Evolutionary conservation across 148 eudicot genomes (phyloP).

Genomic region (Rhododendron simsii): DNA sequence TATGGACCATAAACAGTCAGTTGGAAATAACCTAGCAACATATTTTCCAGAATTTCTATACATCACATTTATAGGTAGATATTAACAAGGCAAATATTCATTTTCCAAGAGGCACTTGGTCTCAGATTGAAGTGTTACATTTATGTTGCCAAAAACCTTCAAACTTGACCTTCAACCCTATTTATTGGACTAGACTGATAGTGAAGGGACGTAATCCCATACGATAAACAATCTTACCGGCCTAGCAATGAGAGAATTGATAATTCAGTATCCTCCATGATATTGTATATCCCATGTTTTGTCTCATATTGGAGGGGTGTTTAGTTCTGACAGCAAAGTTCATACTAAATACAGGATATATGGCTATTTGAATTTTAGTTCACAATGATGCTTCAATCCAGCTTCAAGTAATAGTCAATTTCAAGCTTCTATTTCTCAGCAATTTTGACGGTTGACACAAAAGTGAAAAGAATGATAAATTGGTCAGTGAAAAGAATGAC

Average conservation of each 20-base stretch:
- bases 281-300: neutral
- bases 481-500: neutral
- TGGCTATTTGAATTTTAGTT: neutral
- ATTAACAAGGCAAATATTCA: neutral
- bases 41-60: neutral
- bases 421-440: neutral
- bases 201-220: neutral
- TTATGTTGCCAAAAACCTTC: neutral
- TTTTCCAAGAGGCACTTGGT: neutral
- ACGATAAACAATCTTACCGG: neutral
- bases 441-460: neutral
- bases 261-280: neutral
- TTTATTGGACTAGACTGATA: neutral
- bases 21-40: slow-evolving; percentile 24
- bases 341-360: neutral
- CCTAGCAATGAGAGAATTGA: neutral
- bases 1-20: slow-evolving; percentile 19
- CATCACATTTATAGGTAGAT: neutral
- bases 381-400: neutral
- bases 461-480: neutral
- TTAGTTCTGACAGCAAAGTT: neutral
- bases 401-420: neutral
- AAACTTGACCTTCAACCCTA: neutral
- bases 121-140: neutral
- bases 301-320: neutral